A percentile compares a stretch with the other conserved stretches of the same genome.
Conservation (phyloP, 257 asterid genomes). For the Solanum ossicruentum region DNA sequence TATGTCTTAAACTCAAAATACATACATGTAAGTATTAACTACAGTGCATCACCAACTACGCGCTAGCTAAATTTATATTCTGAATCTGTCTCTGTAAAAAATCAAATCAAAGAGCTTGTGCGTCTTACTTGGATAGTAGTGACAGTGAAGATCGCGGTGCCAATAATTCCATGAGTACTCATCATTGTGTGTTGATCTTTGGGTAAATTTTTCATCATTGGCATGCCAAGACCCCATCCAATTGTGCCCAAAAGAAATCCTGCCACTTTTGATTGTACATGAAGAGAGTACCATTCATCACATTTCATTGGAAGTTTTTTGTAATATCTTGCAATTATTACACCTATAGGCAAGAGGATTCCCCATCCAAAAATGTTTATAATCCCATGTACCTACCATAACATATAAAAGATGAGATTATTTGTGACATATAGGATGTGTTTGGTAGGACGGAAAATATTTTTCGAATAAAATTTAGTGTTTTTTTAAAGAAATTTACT, state of each 20-base stretch:
- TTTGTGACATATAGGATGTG: neutral
- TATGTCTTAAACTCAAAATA: neutral
- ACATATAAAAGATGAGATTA: neutral
- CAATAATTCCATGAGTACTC: slow-evolving; percentile 33
- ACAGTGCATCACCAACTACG: neutral
- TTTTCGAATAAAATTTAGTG: neutral
- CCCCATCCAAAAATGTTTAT: slow-evolving; percentile 44
- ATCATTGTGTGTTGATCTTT: slow-evolving; percentile 1
- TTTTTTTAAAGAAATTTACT: neutral
- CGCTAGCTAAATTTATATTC: neutral
- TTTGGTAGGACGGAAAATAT: neutral
- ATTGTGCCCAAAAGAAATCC: slow-evolving; percentile 31
- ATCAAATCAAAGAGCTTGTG: neutral
- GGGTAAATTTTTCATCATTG: slow-evolving; percentile 11
- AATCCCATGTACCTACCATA: slow-evolving; percentile 23
- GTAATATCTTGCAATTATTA: slow-evolving; percentile 23
- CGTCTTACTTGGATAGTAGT: slow-evolving; percentile 21
- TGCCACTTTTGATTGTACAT: slow-evolving; percentile 15
- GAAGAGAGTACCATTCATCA: slow-evolving; percentile 25
- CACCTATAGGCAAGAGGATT: slow-evolving; percentile 22
- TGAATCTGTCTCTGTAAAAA: neutral
- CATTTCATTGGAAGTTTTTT: neutral
- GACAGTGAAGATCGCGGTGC: slow-evolving; percentile 22
- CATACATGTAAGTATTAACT: neutral
- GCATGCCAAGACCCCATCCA: slow-evolving; percentile 40